Base-by-base conservation (phyloP, 164 flowering plant species). In the Hamamelis virginiana region DNA sequence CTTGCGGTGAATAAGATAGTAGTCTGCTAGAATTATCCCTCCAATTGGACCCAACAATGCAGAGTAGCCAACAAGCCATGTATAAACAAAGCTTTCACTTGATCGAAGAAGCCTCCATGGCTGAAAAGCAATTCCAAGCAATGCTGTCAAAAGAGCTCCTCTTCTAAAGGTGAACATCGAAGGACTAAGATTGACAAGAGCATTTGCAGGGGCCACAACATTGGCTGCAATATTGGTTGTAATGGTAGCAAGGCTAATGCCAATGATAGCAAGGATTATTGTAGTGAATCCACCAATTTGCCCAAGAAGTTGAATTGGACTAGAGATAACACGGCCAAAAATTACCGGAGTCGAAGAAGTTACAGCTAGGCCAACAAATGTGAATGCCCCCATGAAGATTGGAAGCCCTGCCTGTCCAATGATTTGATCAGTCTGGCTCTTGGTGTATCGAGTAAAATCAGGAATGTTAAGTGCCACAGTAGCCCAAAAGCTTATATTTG, bases 151-250 rank as follows among this genome's bases (percentile, higher is more conserved):
- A 25, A 92, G 76, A 18, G 97, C 95, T 14, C 98, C 97, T 68
- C 78, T 78, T 50, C 83, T 59, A 63, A 94, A 94, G 1, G 87
- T 89, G 86, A 94, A 94, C 21, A 12, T 68, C 1, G 88, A 79
- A 1, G 97, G 98, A 70, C 85, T 86, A 12, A 92, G 87, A 77
- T 92, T 94, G 53, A 85, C 95, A 0, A 94, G 87, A 0, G 96
- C 97, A 59, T 91, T 94, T 0, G 98, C 98, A 0, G 97, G 97
- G 8, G 97, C 97, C 5, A 94, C 98, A 1, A 92, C 90, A 65
- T 94, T 94, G 28, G 95, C 95, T 0, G 97, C 97, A 9, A 94
- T 86, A 69, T 94, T 94, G 68, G 98, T 92, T 18, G 98, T 94
- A 61, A 94, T 63, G 9, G 85, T 87, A 48, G 97, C 97, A 1